Base-by-base conservation (phyloP, 2,329 filamentous ascomycete species). In the Xylaria sp. region DNA sequence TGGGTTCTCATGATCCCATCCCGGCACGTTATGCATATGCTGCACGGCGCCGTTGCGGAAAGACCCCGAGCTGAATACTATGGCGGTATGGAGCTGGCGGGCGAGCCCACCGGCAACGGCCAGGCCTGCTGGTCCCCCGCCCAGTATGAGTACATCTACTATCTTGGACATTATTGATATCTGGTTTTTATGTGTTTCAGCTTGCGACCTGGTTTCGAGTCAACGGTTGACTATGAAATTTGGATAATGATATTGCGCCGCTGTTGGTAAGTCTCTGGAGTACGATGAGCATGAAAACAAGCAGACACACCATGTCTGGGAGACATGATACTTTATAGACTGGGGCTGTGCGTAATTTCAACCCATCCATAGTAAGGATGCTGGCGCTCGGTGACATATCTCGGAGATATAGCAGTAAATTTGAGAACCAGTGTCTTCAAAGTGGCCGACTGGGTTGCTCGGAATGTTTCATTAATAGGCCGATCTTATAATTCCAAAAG, bases 81-180 rank as follows among this genome's bases (percentile, higher is more conserved):
- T 69, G 25, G 78, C 78, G 15, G 77, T 81, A 62, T 79, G 77
- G 1, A 77, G 75, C 18, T 74, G 74, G 4, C 73, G 68, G 10
- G 80, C 79, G 2, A 83, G 77, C 0, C 74, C 73, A 0, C 80
- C 72, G 0, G 81, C 81, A 1, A 78, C 78, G 0, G 81, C 74
- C 3, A 86, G 78, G 7, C 83, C 83, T 0, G 82, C 82, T 8
- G 83, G 83, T 0, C 83, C 83, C 32, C 74, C 79, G 56, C 83
- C 83, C 18, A 82, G 72, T 59, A 82, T 78, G 4, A 82, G 73
- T 39, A 77, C 77, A 56, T 80, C 79, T 53, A 73, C 56, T 23
- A n/a, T 59, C 43, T 52, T 63, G 18, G 23, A 45, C 60, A 34
- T 59, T 30, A 20, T 65, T 34, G n/a, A 15, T 34, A 36, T 45